Evolutionary conservation across 306 rosid genomes (phyloP).

Genomic region (Carpinus viminea): DNA sequence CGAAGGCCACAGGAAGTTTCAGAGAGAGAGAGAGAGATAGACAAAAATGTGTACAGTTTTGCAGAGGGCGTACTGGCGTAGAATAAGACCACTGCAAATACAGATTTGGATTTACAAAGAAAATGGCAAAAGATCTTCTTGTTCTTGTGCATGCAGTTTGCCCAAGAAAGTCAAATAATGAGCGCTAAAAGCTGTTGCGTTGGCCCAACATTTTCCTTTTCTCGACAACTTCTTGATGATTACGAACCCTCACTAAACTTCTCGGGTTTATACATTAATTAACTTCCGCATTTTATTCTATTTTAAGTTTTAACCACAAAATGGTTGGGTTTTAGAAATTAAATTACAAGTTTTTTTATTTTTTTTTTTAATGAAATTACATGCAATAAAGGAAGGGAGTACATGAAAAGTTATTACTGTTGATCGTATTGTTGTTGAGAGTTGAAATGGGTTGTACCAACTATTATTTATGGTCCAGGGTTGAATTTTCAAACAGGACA

Average conservation of each 20-base stretch:
- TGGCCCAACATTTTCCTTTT: constrained; percentile 7
- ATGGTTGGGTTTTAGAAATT: neutral
- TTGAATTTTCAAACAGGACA: neutral
- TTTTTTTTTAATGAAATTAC: no score
- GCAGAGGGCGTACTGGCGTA: no score
- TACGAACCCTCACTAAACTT: neutral
- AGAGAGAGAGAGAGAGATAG: neutral
- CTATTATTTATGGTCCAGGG: neutral
- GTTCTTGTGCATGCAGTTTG: neutral
- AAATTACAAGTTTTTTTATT: no score
- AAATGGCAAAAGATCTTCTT: neutral
- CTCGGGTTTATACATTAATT: neutral
- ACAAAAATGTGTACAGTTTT: no score
- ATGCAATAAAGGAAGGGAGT: no score
- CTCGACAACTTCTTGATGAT: neutral
- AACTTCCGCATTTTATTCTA: no score
- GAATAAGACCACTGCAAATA: neutral
- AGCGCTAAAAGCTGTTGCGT: neutral
- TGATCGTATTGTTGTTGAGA: neutral
- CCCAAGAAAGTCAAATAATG: neutral
- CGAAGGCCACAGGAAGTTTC: neutral
- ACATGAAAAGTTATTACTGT: no score
- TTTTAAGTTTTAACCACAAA: neutral
- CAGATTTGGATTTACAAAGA: neutral
- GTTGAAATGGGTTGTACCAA: constrained; percentile 9